Conservation (phyloP, 371 early-diverging fungal genomes). For the Nematocida parisii region DNA sequence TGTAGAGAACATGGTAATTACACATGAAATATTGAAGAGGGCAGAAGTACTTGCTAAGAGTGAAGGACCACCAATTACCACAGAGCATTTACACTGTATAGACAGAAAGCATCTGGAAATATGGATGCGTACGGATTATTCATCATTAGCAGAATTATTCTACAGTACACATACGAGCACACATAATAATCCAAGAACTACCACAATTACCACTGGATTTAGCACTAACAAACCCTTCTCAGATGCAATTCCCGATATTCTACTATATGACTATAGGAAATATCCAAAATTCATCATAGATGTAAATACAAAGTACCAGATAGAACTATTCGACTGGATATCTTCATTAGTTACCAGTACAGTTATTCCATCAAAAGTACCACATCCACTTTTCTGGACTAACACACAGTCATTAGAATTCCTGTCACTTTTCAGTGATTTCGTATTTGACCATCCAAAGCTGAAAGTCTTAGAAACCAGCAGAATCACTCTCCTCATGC, state of each 20-base stretch:
- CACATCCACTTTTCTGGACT: slow-evolving; percentile 65
- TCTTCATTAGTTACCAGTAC: slow-evolving; percentile 14
- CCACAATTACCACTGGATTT: background rate
- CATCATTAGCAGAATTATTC: background rate
- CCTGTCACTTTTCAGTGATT: slow-evolving; percentile 61
- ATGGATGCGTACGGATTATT: background rate
- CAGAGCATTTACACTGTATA: background rate
- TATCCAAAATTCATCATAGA: background rate
- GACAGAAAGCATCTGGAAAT: background rate
- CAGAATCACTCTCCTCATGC: background rate
- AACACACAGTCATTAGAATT: slow-evolving; percentile 56
- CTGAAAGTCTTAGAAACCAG: slow-evolving; percentile 43
- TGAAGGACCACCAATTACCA: background rate
- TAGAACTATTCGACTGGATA: slow-evolving; percentile 53
- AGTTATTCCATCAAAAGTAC: background rate
- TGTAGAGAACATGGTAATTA: background rate
- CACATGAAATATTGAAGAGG: background rate
- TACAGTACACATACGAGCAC: background rate
- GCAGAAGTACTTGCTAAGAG: background rate
- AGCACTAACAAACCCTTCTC: background rate
- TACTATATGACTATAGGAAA: background rate
- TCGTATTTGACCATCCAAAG: slow-evolving; percentile 51
- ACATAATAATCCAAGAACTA: background rate
- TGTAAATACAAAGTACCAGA: background rate
- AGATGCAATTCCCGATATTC: background rate